Evolutionary conservation across 1,139 yeast species (phyloP).

Genomic region (Pneumocystis carinii): DNA sequence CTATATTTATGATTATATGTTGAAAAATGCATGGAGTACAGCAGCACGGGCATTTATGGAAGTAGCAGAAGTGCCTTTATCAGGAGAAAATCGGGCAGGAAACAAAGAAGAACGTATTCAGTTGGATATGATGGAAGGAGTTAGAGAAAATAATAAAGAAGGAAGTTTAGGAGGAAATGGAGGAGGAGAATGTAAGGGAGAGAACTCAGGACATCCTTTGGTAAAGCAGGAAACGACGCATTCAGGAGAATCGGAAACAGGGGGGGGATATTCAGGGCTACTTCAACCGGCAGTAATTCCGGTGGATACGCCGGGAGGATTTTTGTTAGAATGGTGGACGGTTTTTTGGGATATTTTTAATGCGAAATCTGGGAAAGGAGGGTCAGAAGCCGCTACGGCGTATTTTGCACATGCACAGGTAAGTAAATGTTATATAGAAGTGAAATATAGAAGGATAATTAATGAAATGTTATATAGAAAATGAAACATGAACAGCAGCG

Average conservation of each 20-base stretch:
- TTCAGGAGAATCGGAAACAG: background rate
- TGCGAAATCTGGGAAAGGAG: constrained; percentile 52
- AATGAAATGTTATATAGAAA: constrained; percentile 28
- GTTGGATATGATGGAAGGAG: background rate
- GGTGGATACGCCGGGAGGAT: constrained; percentile 66
- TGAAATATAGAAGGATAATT: constrained; percentile 10
- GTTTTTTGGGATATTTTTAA: constrained; percentile 88
- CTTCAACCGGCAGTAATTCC: constrained; percentile 17
- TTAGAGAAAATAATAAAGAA: background rate
- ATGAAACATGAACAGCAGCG: constrained; percentile 36
- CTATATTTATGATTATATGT: constrained; percentile 71
- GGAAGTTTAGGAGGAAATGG: too few species aligned
- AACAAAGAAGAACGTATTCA: background rate
- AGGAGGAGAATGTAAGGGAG: background rate
- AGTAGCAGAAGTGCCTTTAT: constrained; percentile 43
- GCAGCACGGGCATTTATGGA: constrained; percentile 59
- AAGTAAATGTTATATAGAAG: background rate
- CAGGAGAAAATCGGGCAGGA: background rate
- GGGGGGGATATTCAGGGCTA: background rate
- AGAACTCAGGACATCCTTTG: background rate
- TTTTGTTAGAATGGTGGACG: constrained; percentile 90
- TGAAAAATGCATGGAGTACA: constrained; percentile 55
- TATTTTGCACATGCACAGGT: constrained; percentile 39
- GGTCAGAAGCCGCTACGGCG: constrained; percentile 50
- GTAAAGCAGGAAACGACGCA: background rate